phyloP scores from a whole-genome alignment of 345 rosid genomes.

The Nasturtium officinale region DNA sequence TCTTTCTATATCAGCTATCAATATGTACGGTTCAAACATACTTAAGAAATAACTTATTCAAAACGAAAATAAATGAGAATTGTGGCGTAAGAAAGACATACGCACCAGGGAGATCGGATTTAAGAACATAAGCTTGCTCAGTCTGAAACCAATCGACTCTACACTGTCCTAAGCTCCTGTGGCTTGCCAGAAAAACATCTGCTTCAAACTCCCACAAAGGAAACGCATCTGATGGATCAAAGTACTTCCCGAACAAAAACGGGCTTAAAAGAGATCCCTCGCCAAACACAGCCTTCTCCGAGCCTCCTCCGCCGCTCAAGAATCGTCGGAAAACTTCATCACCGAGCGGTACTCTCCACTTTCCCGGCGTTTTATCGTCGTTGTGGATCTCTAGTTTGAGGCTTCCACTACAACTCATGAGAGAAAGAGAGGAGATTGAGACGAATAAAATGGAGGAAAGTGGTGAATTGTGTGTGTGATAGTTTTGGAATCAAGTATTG shows the following conservation, averaged over 20 bases:
- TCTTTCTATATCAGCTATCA: neutral
- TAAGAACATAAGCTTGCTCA: slow-evolving; percentile 71
- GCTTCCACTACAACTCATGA: slow-evolving; percentile 43
- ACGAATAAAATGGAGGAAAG: slow-evolving; percentile 20
- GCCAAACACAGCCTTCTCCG: slow-evolving; percentile 62
- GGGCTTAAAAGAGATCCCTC: slow-evolving; percentile 91
- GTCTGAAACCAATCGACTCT: slow-evolving; percentile 76
- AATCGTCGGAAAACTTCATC: slow-evolving; percentile 65
- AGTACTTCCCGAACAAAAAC: slow-evolving; percentile 75
- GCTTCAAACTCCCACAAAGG: slow-evolving; percentile 90
- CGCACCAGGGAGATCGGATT: slow-evolving; percentile 75
- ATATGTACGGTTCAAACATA: neutral
- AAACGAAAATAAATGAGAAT: neutral
- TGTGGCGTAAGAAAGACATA: neutral
- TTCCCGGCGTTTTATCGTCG: slow-evolving; percentile 64
- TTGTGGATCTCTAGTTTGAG: slow-evolving; percentile 56
- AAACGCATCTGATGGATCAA: slow-evolving; percentile 94
- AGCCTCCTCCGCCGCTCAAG: slow-evolving; percentile 45
- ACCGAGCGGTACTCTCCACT: slow-evolving; percentile 68
- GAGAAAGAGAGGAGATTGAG: slow-evolving; percentile 7
- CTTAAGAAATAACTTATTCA: neutral
- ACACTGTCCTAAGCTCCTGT: slow-evolving; percentile 63
- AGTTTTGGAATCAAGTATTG: slow-evolving; percentile 33
- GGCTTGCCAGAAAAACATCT: slow-evolving; percentile 53
- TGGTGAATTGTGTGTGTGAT: slow-evolving; percentile 24